Evolutionary conservation across 2,329 filamentous ascomycete genomes (phyloP), one percentile per base, ranked within the genome.

Genomic region (Piedraia hortae): DNA sequence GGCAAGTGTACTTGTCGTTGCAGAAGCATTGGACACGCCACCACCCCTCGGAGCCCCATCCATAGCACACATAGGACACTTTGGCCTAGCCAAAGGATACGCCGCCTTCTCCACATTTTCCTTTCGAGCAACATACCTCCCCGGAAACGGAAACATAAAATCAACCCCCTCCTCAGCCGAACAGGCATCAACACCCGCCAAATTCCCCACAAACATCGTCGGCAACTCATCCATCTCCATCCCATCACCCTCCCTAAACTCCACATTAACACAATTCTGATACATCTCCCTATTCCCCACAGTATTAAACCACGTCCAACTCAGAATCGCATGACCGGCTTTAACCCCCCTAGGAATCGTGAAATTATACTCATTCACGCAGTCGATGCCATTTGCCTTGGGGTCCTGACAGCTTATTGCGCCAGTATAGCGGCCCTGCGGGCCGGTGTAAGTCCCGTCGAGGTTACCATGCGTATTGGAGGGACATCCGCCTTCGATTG

Each of bases 301-400:
- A 27, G 70, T 71, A 46, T 93, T 93, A 47, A 89, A 64, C 85
- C 85, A 93, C 1, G 77, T 77, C 78, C 80, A 93, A 0, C 75
- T 75, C 4, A 93, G 54, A 0, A 67, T 73, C 12, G 72, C 80
- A 18, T 78, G 59, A 3, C 82, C 85, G 1, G 66, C 50, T 5
- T 67, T 62, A 20, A 91, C 56, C 11, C 66, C 60, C 0, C 55
- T 42, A 0, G 80, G 82, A 4, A 91, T 62, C 0, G 48, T 59
- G 48, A 68, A 89, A 14, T 61, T 48, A 45, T 73, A 85, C 0
- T 47, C 52, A 37, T 56, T 56, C 9, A 43, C 30, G 22, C 42
- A 44, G 8, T 37, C 32, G 15, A 23, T 25, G 18, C 26, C 26
- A 18, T 27, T 28, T 15, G 23, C 19, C 12, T 22, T 24, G 7